Base-by-base conservation (phyloP, 2,329 filamentous ascomycete genomes). In the Aspergillus sp. region DNA sequence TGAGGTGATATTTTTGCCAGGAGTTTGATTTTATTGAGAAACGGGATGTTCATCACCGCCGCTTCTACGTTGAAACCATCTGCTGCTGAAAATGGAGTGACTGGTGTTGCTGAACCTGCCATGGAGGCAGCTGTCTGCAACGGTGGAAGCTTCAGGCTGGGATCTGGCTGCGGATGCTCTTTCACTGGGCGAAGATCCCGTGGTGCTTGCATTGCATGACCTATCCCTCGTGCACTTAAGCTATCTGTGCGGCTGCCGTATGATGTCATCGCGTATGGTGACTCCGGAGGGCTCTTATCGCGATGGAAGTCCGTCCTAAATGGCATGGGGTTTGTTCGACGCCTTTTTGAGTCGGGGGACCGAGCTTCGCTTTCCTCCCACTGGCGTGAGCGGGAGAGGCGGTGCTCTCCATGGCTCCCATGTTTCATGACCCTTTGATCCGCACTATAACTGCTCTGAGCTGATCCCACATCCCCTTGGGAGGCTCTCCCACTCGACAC, bases 1-100 rank as follows among this genome's bases (percentile, higher is more conserved):
- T 90, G 87, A 23, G 88, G 90, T 46, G 89, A 89, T 63, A 97
- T 91, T 60, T 86, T 87, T 15, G 86, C 82, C 35, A 98, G 80
- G 2, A 93, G 82, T 49, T 87, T 86, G 65, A 96, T 84, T 73
- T 96, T 96, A 63, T 87, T 86, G 45, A 86, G 75, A 66, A 90
- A 89, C 0, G 88, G 84, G 52, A 95, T 89, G 25, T 82, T 85
- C 86, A 90, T 90, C 59, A 93, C 85, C 77, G 89, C 87, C 7
- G 87, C 85, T 65, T 89, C 86, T 33, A 89, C 76, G 49, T 68
- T 81, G 62, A 75, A 64, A 76, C 84, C 70, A 40, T 76, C 73
- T 40, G 66, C 73, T 40, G 66, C 64, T 11, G 69, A 57, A 50
- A 64, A 70, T 15, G 69, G 69, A 4, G 68, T 71, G 49, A 64